These are phyloP conservation scores for Neurospora sp. DNA, from an alignment of 2,329 filamentous ascomycete species.

Conservation along the genomic window DNA sequence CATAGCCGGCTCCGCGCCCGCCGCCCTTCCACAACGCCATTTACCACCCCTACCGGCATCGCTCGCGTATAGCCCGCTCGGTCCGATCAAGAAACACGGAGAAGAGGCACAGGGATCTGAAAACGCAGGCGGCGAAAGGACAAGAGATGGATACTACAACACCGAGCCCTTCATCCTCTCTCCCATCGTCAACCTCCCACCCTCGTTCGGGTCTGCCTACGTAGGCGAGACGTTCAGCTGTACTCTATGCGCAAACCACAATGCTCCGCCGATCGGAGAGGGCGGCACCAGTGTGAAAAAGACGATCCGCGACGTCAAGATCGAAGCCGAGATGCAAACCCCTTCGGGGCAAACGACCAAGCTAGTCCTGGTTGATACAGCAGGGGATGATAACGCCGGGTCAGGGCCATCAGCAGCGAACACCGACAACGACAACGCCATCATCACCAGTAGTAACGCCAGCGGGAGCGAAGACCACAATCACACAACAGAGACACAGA, in stretches of 20 bases:
- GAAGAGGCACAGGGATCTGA: neutral
- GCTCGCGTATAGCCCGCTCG: constrained; percentile 51
- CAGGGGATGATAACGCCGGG: neutral
- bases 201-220: constrained; percentile 87
- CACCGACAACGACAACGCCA: constrained; percentile 7
- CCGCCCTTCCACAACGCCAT: constrained; percentile 32
- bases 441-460: neutral
- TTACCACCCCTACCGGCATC: constrained; percentile 51
- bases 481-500: neutral
- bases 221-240: constrained; percentile 93
- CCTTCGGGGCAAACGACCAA: constrained; percentile 48
- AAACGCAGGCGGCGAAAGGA: neutral
- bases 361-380: constrained; percentile 38
- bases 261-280: constrained; percentile 31
- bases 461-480: constrained; percentile 3
- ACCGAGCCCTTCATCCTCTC: constrained; percentile 47
- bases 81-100: neutral
- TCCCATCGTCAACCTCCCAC: constrained; percentile 69
- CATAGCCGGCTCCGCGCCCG: constrained; percentile 53
- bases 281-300: constrained; percentile 21
- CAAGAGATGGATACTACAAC: constrained; percentile 23
- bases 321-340: constrained; percentile 92
- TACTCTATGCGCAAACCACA: constrained; percentile 93
- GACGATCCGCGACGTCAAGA: constrained; percentile 64
- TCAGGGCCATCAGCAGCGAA: neutral